Evolutionary conservation across 495 filamentous ascomycete genomes (phyloP).

Genomic region (Penicillium maclennaniae): DNA sequence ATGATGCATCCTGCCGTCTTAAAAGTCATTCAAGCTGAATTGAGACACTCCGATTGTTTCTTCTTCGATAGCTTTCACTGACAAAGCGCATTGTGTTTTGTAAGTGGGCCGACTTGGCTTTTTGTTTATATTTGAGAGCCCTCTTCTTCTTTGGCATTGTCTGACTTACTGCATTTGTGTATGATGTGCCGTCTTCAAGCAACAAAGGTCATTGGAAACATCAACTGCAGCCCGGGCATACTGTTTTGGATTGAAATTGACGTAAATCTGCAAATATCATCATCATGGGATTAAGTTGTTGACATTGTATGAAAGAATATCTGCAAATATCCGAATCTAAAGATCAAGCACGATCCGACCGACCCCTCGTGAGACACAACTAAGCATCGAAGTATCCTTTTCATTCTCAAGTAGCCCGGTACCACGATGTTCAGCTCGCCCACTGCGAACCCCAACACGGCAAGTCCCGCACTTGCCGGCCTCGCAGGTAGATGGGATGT

Average conservation of each 20-base stretch:
- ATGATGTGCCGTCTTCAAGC: neutral
- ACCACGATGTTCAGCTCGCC: slow-evolving; percentile 7
- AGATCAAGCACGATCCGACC: slow-evolving; percentile 5
- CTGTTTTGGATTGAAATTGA: neutral
- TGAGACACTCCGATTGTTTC: neutral
- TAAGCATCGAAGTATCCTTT: slow-evolving; percentile 8
- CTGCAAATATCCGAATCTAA: neutral
- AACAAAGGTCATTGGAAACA: neutral
- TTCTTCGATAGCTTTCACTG: neutral
- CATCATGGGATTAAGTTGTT: no score
- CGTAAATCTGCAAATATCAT: no score
- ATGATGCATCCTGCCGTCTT: neutral
- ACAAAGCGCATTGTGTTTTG: neutral
- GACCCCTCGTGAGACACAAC: slow-evolving; percentile 6
- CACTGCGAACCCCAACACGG: slow-evolving; percentile 2
- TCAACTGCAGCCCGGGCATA: neutral
- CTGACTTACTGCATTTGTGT: neutral
- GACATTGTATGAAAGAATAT: neutral
- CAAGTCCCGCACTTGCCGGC: slow-evolving; percentile 12
- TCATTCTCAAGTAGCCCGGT: slow-evolving; percentile 5
- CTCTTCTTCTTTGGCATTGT: neutral
- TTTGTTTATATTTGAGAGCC: neutral
- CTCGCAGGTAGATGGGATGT: slow-evolving; percentile 9
- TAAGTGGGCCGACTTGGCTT: neutral
- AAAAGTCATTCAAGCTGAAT: neutral